Evolutionary conservation across 495 filamentous ascomycete species (phyloP).

Genomic region (Penicillium paradoxum): DNA sequence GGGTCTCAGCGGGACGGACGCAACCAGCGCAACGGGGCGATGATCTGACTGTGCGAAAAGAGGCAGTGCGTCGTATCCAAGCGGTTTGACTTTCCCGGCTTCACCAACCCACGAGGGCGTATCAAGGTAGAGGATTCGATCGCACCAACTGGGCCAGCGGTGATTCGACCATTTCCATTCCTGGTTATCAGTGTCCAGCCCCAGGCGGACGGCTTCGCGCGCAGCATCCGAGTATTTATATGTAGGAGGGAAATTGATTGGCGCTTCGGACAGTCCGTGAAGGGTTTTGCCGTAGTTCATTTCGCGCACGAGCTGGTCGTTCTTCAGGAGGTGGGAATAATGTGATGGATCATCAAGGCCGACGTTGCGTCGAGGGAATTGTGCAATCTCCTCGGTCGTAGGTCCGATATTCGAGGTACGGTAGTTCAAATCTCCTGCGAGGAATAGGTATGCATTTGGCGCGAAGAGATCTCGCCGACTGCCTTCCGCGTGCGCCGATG

Average conservation of each 20-base stretch:
- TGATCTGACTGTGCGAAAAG: slow-evolving; percentile 78
- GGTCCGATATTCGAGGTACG: slow-evolving; percentile 66
- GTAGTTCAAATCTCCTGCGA: slow-evolving; percentile 94
- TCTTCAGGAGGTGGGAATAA: slow-evolving; percentile 56
- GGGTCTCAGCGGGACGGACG: slow-evolving; percentile 49
- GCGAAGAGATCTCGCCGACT: slow-evolving; percentile 57
- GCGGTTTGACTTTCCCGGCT: slow-evolving; percentile 37
- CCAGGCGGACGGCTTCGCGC: slow-evolving; percentile 30
- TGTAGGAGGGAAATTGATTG: slow-evolving; percentile 79
- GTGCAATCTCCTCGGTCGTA: slow-evolving; percentile 37
- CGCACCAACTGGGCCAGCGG: slow-evolving; percentile 92
- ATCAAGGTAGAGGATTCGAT: slow-evolving; percentile 79
- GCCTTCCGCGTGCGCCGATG: slow-evolving; percentile 13
- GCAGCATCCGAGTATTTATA: slow-evolving; percentile 69
- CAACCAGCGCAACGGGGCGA: slow-evolving; percentile 67
- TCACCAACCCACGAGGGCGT: slow-evolving; percentile 45
- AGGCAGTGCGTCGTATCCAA: slow-evolving; percentile 68
- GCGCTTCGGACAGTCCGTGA: slow-evolving; percentile 70
- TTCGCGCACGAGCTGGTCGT: slow-evolving; percentile 76
- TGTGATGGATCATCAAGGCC: slow-evolving; percentile 45
- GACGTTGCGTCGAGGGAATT: slow-evolving; percentile 58
- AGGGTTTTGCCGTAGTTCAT: slow-evolving; percentile 57
- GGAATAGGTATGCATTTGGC: slow-evolving; percentile 69
- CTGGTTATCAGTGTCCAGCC: slow-evolving; percentile 29
- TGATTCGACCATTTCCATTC: slow-evolving; percentile 71